Evolutionary conservation across 495 filamentous ascomycete genomes (phyloP), one percentile per base, ranked within the genome.

Genomic region (Xylaria curta): DNA sequence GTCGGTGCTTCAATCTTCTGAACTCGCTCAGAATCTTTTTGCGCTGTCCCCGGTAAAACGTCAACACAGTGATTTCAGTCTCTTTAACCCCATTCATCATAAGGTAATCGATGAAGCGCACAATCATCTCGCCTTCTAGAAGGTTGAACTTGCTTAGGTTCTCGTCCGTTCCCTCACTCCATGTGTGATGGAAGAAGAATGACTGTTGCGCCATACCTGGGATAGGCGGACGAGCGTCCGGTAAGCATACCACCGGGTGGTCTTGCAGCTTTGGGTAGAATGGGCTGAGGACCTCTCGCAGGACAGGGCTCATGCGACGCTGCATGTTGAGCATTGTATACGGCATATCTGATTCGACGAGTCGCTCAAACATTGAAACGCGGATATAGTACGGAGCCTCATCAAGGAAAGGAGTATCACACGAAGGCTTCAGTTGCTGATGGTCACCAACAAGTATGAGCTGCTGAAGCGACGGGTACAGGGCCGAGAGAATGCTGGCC

Each of bases 21-120:
- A 95, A 77, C 2, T 81, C 75, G 42, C 78, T 84, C 0, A 90
- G 72, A 10, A 97, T 81, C 4, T 83, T 78, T 74, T 92, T 92
- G 49, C 90, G 86, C 74, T 99, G 95, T 17, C 93, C 95, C 58
- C 93, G 93, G 82, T 99, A 98, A 76, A 97, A 96, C 0, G 94
- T 98, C 53, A 99, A 80, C 26, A 99, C 82, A 0, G 95, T 97
- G 72, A 99, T 96, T 9, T 91, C 81, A 0, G 77, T 73, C 0
- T 85, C 47, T 0, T 80, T 61, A 3, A 90, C 81, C 0, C 90
- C 91, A 71, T 94, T 97, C 38, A 86, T 76, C 0, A 90, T 75
- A 0, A 99, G 87, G 74, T 97, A 92, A 28, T 88, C 79, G 66
- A 89, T 91, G 73, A 98, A 92, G 3, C 82, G 81, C 1, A 88